Base-by-base conservation (phyloP, 768 basidiomycete species). In the Phaffia australis region DNA sequence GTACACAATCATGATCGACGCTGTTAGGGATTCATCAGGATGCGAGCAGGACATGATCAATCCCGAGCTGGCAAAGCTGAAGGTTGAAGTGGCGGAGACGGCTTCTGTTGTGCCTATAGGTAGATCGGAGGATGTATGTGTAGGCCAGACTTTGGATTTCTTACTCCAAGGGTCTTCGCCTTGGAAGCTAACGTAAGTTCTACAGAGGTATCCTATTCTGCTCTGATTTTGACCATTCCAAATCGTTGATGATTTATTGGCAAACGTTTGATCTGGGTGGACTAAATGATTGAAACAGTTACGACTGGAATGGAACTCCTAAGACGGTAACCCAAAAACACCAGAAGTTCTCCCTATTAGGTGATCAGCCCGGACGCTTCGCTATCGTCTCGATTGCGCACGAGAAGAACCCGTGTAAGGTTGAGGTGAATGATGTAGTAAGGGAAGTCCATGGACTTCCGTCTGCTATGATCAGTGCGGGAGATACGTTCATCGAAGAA, bases 91-190 rank as follows among this genome's bases (percentile, higher is more conserved):
- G n/a, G 89, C 91, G 2, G 95, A 99, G 76, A 89, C 89, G 0
- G 95, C 95, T 11, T 84, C 89, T 16, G 91, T 99, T 63, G 81
- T 90, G 56, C 87, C 94, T 6, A 83, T 91, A 71, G 87, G 87
- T 71, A 79, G 85, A 65, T 81, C 84, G 65, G 81, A 81, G 71
- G 86, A 98, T 73, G 85, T 87, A 69, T 99, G 95, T 76, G 87
- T 89, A 1, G 94, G 93, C 11, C 91, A 97, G 68, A 80, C 84
- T 32, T 81, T 88, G 11, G 89, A 89, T 70, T 98, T 95, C 81
- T 86, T 93, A 73, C 80, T 99, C 19, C 90, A 95, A 76, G 95
- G 95, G 54, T 87, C 84, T 42, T 87, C 92, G 19, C 91, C 94
- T 3, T 98, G 92, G 91, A 86, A 83, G 3, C 83, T 97, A 61